These are phyloP conservation scores for Pseudogymnoascus sp. DNA, from an alignment of 2,329 filamentous ascomycete species.

Conservation along the genomic window DNA sequence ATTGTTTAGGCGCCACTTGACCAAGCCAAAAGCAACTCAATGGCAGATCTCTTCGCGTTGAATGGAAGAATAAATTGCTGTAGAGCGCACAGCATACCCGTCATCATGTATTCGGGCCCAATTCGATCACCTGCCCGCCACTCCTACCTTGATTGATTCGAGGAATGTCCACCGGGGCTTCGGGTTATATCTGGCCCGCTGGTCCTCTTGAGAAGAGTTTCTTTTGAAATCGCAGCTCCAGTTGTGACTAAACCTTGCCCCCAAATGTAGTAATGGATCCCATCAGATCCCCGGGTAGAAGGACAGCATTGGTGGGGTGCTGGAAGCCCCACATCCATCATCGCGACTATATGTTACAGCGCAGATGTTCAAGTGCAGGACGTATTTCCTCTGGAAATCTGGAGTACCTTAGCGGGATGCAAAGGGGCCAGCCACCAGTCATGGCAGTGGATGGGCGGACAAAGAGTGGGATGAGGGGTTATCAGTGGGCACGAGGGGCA, in stretches of 20 bases:
- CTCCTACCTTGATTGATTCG: not conserved
- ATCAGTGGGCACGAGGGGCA: not conserved
- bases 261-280: not conserved
- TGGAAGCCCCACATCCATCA: not conserved
- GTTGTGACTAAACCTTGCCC: not conserved
- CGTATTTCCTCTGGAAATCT: not conserved
- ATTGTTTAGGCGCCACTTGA: not conserved
- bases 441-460: not conserved
- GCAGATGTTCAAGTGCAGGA: not conserved
- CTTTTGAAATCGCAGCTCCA: not conserved
- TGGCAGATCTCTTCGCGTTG: not conserved
- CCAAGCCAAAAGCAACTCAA: not conserved
- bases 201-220: not conserved
- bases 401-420: not conserved
- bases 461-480: constrained; percentile 1
- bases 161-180: not conserved
- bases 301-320: not conserved
- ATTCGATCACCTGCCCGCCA: not conserved
- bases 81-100: not conserved
- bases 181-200: not conserved
- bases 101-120: not conserved
- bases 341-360: not conserved
- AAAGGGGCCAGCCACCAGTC: not conserved
- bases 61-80: not conserved
- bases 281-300: not conserved